Conservation (phyloP, 768 basidiomycete genomes). For the Exsudoporus frostii region DNA sequence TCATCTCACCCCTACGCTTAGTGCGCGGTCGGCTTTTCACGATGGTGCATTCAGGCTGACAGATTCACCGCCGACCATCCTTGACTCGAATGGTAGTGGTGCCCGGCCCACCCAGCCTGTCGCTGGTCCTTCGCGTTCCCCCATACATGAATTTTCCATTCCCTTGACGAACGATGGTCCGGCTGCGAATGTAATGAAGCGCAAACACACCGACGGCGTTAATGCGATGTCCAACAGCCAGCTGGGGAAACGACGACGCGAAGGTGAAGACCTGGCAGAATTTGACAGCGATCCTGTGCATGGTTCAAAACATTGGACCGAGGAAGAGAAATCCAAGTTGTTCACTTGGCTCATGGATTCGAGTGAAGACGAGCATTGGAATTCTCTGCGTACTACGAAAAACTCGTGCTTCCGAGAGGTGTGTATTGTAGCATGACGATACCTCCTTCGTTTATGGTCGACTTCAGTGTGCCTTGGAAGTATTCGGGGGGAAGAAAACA, state of each 20-base stretch:
- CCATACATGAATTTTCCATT: slow-evolving; percentile 33
- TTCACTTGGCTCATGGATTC: slow-evolving; percentile 77
- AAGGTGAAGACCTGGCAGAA: slow-evolving; percentile 26
- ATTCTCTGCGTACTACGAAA: slow-evolving; percentile 71
- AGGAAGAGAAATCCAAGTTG: slow-evolving; percentile 75
- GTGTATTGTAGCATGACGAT: slow-evolving; percentile 3
- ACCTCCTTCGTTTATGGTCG: not conserved
- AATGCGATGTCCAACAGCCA: slow-evolving; percentile 20
- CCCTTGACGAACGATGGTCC: slow-evolving; percentile 27
- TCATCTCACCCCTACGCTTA: slow-evolving; percentile 43
- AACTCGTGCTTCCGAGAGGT: slow-evolving; percentile 83
- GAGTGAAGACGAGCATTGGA: slow-evolving; percentile 75
- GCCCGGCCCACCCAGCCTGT: slow-evolving; percentile 27
- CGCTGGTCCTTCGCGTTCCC: slow-evolving; percentile 30
- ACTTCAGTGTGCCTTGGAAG: slow-evolving; percentile 61
- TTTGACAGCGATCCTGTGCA: slow-evolving; percentile 40
- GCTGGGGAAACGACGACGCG: slow-evolving; percentile 30
- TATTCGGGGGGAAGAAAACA: slow-evolving; percentile 75
- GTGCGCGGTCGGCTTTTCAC: slow-evolving; percentile 31
- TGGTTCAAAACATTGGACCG: slow-evolving; percentile 83
- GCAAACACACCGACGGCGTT: slow-evolving; percentile 47
- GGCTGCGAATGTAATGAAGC: slow-evolving; percentile 28
- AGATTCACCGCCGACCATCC: slow-evolving; percentile 32
- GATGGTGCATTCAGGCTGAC: slow-evolving; percentile 28
- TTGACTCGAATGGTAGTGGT: slow-evolving; percentile 25